Evolutionary conservation across 169 alveolate genomes (phyloP).

Genomic region (Cardiosporidium cionae): DNA sequence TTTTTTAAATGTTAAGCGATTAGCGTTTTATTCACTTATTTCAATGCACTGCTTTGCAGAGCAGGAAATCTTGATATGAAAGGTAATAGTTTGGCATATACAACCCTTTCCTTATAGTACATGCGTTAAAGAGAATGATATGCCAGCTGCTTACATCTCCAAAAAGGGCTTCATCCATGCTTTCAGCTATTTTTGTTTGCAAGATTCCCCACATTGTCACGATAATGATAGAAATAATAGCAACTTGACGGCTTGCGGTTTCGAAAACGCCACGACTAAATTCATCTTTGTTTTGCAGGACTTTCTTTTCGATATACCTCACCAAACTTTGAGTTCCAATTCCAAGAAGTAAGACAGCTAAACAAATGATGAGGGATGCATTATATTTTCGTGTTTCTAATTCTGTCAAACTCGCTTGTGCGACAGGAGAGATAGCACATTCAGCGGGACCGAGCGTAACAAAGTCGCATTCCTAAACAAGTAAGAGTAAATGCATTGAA

Average conservation of each 20-base stretch:
- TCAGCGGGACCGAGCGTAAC: slow-evolving; percentile 52
- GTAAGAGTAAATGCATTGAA: too few species aligned
- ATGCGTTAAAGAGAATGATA: too few species aligned
- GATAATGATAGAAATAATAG: slow-evolving; percentile 59
- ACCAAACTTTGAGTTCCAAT: slow-evolving; percentile 32
- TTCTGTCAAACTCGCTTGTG: slow-evolving; percentile 36
- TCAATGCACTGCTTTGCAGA: too few species aligned
- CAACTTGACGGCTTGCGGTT: slow-evolving; percentile 62
- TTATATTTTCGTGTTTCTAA: slow-evolving; percentile 39
- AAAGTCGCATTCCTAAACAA: slow-evolving; percentile 38
- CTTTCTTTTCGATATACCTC: slow-evolving; percentile 42
- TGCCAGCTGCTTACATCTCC: slow-evolving; percentile 43
- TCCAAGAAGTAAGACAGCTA: slow-evolving; percentile 44
- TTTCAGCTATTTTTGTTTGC: slow-evolving; percentile 61
- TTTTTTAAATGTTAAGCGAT: too few species aligned
- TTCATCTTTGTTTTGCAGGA: slow-evolving; percentile 51
- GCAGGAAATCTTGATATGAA: too few species aligned
- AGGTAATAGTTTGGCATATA: too few species aligned
- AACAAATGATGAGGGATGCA: slow-evolving; percentile 39
- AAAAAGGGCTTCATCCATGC: slow-evolving; percentile 50
- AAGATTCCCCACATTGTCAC: slow-evolving; percentile 60
- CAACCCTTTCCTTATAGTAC: too few species aligned
- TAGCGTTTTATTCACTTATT: too few species aligned
- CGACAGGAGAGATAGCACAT: slow-evolving; percentile 46
- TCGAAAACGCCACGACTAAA: slow-evolving; percentile 58